Base-by-base conservation (phyloP, 2,329 filamentous ascomycete genomes). In the Colletotrichum siamense region DNA sequence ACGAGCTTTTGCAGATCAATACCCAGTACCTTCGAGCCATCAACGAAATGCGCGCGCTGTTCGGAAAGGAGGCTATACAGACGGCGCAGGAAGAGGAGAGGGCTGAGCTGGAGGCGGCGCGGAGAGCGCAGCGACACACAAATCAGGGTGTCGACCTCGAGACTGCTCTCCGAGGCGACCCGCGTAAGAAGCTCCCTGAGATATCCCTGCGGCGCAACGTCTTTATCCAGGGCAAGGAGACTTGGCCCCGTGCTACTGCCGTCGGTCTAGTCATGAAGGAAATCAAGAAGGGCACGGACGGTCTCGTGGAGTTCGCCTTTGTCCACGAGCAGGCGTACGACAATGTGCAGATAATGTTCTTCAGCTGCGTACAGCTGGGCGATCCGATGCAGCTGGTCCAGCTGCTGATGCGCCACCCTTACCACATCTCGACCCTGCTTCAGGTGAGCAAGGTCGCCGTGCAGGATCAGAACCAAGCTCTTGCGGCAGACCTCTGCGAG, bases 371-470 rank as follows among this genome's bases (percentile, higher is more conserved):
- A n/a, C 93, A 95, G 80, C 95, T 97, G 89, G 88, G 91, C 78
- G 95, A 98, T 81, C 95, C 95, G 6, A 94, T 98, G 84, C 90
- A 93, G 71, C 91, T 99, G 86, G 92, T 99, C 57, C 87, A 93
- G 44, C 91, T 97, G 68, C 88, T 99, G 55, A 82, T 82, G 71
- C 76, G 81, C 77, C 80, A 79, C 57, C 86, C 96, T 5, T 99
- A 98, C 83, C 96, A 99, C 82, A 94, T 99, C 79, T 97, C 95
- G 2, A 96, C 95, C 3, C 90, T 99, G n/a, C 92, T 99, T 26
- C 96, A 98, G 83, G 96, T 98, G 32, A 98, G 95, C 77, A 95
- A 95, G 82, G 94, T 99, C 66, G 96, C 96, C 15, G 96, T 97
- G 83, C 95, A 98, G 79, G 95, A 98, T 82, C 92, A 95, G 69